Conservation (phyloP, 2,329 filamentous ascomycete species). For the Ophiostoma novo-ulmi region DNA sequence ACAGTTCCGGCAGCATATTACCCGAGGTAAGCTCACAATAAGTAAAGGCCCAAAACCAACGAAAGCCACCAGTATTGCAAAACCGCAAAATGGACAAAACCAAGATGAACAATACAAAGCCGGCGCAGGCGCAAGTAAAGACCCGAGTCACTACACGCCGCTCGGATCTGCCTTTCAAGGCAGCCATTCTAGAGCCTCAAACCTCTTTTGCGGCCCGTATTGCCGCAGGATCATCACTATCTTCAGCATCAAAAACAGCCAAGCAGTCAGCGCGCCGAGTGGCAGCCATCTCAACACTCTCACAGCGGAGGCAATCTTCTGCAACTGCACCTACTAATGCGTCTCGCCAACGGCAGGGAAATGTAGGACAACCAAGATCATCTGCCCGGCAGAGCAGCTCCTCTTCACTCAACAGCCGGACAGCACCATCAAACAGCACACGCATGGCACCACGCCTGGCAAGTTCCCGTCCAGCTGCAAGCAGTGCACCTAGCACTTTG, state of each 20-base stretch:
- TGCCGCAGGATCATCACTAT: background rate
- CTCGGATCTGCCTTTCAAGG: background rate
- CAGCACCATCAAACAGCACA: background rate
- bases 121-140: background rate
- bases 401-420: background rate
- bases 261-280: background rate
- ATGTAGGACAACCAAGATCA: background rate
- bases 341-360: constrained; percentile 9
- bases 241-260: background rate
- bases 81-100: background rate
- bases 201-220: background rate
- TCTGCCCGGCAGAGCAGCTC: background rate
- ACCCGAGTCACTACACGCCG: background rate
- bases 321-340: constrained; percentile 15
- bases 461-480: background rate
- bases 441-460: background rate
- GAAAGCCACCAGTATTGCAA: background rate
- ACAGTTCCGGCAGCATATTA: background rate
- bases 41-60: background rate
- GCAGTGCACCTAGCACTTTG: background rate
- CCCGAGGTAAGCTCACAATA: background rate
- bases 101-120: background rate
- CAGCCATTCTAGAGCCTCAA: background rate
- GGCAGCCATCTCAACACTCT: background rate
- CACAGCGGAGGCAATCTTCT: background rate